These are phyloP conservation scores for Psilocybe cyanescens DNA, from an alignment of 768 basidiomycete species.

Conservation along the genomic window DNA sequence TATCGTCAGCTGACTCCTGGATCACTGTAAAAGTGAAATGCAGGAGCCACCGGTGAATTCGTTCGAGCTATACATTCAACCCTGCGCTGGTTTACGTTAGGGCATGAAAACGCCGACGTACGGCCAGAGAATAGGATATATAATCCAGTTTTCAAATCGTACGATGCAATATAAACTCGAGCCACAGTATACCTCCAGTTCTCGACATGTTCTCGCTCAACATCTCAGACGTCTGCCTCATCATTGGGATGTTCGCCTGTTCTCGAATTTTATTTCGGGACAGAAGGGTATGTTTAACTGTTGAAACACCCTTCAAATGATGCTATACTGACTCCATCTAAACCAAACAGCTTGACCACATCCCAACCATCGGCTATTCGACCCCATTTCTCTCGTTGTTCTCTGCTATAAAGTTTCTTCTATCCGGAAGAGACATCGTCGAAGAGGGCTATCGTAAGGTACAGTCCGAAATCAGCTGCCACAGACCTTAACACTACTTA, in stretches of 20 bases:
- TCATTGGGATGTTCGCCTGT: neutral
- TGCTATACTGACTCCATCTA: neutral
- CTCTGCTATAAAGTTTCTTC: slow-evolving; percentile 17
- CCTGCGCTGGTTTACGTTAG: too few relatives aligned
- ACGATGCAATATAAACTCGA: too few relatives aligned
- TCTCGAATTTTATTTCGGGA: slow-evolving; percentile 4
- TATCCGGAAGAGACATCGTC: slow-evolving; percentile 18
- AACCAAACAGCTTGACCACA: slow-evolving; percentile 18
- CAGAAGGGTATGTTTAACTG: slow-evolving; percentile 2
- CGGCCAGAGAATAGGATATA: too few relatives aligned
- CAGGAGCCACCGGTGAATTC: too few relatives aligned
- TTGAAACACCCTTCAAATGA: neutral
- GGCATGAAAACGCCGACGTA: too few relatives aligned
- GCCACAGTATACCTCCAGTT: too few relatives aligned
- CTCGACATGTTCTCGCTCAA: neutral
- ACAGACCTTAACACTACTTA: neutral
- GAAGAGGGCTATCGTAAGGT: slow-evolving; percentile 27
- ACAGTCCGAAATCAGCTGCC: neutral
- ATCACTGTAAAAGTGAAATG: too few relatives aligned
- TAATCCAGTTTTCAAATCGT: too few relatives aligned
- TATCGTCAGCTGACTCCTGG: too few relatives aligned
- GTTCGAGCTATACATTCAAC: too few relatives aligned
- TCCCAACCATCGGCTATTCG: slow-evolving; percentile 20
- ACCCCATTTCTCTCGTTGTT: slow-evolving; percentile 20
- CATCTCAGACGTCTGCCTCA: neutral